Conservation (phyloP, 2,329 filamentous ascomycete genomes). For the Aspergillus latus region DNA sequence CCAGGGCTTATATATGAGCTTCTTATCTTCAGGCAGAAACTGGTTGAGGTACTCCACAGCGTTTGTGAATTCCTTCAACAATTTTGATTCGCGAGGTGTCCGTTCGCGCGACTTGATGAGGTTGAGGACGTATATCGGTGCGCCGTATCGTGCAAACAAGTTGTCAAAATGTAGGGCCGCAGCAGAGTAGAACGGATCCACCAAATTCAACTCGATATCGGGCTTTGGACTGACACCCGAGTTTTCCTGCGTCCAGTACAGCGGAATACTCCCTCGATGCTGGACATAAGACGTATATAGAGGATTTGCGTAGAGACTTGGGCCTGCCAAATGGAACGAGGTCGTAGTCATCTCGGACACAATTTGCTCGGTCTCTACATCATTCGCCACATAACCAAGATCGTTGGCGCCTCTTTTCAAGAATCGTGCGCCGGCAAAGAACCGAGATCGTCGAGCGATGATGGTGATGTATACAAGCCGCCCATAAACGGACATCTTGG, state of each 20-base stretch:
- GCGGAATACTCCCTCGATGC: slow-evolving; percentile 91
- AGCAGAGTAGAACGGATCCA: slow-evolving; percentile 92
- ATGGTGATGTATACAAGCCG: slow-evolving; percentile 88
- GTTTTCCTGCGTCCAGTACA: slow-evolving; percentile 97
- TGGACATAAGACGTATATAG: slow-evolving; percentile 96
- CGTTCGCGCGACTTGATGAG: slow-evolving; percentile 86
- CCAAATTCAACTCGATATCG: slow-evolving; percentile 90
- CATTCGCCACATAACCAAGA: slow-evolving; percentile 91
- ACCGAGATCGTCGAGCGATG: slow-evolving; percentile 85
- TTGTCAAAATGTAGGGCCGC: slow-evolving; percentile 95
- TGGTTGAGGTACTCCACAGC: slow-evolving; percentile 93
- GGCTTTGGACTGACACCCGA: slow-evolving; percentile 95
- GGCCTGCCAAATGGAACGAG: slow-evolving; percentile 89
- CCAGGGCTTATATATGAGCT: slow-evolving; percentile 92
- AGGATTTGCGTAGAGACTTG: slow-evolving; percentile 79
- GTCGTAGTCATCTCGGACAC: slow-evolving; percentile 93
- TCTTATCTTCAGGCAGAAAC: slow-evolving; percentile 77
- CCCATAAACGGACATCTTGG: slow-evolving; percentile 80
- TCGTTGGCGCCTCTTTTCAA: slow-evolving; percentile 95
- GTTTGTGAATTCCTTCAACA: slow-evolving; percentile 81
- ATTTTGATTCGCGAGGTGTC: slow-evolving; percentile 85
- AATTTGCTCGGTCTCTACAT: slow-evolving; percentile 98
- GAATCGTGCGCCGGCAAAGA: slow-evolving; percentile 92
- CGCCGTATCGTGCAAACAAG: slow-evolving; percentile 87
- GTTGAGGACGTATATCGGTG: slow-evolving; percentile 88